phyloP scores from a whole-genome alignment of 495 filamentous ascomycete species.

The Pyronema domesticum region DNA sequence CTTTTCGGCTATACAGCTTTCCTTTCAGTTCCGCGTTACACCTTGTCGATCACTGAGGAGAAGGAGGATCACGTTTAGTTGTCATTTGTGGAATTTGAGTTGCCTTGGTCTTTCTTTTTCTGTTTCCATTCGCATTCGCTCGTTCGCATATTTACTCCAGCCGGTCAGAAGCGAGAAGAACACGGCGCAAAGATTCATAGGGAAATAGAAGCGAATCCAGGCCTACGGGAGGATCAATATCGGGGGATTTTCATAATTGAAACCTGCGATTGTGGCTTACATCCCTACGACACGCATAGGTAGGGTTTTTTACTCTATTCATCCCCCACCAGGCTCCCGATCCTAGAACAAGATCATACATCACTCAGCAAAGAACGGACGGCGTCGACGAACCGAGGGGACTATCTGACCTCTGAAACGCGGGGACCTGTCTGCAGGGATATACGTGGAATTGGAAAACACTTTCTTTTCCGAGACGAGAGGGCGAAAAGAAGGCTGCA shows the following conservation, averaged over 20 bases:
- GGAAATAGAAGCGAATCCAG: background rate
- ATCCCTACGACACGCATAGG: background rate
- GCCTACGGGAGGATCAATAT: background rate
- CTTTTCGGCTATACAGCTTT: background rate
- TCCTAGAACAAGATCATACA: background rate
- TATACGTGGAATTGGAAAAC: background rate
- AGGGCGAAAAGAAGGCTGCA: background rate
- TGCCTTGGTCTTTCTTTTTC: background rate
- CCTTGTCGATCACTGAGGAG: background rate
- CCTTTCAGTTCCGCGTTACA: background rate
- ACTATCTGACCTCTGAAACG: background rate
- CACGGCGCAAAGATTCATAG: background rate
- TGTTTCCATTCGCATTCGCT: background rate
- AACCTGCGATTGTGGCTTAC: background rate
- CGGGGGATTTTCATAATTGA: conserved; percentile 1
- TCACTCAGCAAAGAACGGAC: background rate
- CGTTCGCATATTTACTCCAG: background rate
- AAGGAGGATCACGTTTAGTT: background rate
- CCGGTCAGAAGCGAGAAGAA: background rate
- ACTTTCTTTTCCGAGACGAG: background rate
- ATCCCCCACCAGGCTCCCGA: background rate
- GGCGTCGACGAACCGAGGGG: background rate
- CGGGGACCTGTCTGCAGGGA: background rate
- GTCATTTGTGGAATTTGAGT: background rate
- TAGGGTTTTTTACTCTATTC: background rate